phyloP scores from a whole-genome alignment of 306 rosid genomes.

The Lathyrus oleraceus region DNA sequence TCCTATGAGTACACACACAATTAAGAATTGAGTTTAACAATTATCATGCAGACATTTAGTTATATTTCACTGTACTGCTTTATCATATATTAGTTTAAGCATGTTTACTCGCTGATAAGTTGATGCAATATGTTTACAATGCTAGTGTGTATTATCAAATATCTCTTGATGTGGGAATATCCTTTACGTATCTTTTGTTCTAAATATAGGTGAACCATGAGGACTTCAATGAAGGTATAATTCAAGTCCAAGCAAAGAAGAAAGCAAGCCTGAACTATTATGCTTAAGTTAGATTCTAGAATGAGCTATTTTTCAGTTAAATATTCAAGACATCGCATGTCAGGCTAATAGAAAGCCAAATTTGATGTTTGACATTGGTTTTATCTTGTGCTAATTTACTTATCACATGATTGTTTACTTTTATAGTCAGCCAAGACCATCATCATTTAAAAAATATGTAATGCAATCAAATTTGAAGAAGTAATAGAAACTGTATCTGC shows the following conservation, averaged over 20 bases:
- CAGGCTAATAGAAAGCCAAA: not conserved
- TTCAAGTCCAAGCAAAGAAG: slow-evolving; percentile 98
- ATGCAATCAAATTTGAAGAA: not conserved
- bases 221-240: slow-evolving; percentile 94
- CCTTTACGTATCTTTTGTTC: slow-evolving; percentile 10
- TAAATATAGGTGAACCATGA: slow-evolving; percentile 82
- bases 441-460: not conserved
- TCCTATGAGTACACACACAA: no score
- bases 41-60: no score
- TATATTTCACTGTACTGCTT: not conserved
- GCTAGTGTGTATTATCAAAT: not conserved
- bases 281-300: slow-evolving; percentile 49
- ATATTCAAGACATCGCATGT: not conserved
- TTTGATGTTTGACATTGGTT: not conserved
- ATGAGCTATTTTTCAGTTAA: not conserved
- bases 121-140: not conserved
- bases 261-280: slow-evolving; percentile 90
- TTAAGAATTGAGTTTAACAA: no score
- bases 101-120: not conserved
- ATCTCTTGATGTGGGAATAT: slow-evolving; percentile 10
- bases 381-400: not conserved
- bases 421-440: not conserved
- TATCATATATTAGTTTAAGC: not conserved
- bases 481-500: not conserved
- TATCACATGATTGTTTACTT: not conserved